These are phyloP conservation scores for Citrus glauca DNA, from an alignment of 345 rosid species.

Conservation along the genomic window DNA sequence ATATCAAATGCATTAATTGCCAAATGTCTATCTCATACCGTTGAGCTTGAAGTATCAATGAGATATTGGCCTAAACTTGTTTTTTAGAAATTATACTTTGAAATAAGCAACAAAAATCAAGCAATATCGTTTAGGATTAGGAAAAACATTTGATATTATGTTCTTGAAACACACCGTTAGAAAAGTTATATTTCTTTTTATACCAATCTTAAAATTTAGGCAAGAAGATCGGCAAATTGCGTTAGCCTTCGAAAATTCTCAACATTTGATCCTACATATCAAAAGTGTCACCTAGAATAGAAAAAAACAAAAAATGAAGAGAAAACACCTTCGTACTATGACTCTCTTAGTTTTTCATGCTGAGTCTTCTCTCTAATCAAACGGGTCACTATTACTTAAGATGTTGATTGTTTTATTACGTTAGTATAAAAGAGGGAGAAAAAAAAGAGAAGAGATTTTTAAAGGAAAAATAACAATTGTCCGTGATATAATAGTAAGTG, in stretches of 20 bases:
- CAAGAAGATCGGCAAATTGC: neutral
- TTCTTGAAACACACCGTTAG: neutral
- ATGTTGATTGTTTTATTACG: no score
- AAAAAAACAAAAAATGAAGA: no score
- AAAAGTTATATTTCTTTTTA: neutral
- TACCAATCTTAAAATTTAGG: neutral
- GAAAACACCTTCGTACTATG: no score
- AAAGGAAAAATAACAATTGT: neutral
- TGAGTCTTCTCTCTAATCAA: neutral
- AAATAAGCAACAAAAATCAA: neutral
- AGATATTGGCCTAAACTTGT: neutral
- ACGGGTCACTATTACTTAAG: neutral
- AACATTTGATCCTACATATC: neutral
- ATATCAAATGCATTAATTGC: neutral
- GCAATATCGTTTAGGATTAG: neutral
- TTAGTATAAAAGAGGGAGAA: no score
- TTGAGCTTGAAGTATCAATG: neutral
- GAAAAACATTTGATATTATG: neutral
- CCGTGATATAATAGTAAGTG: neutral
- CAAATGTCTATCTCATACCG: neutral
- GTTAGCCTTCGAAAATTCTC: neutral
- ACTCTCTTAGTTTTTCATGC: neutral
- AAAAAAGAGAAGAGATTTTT: neutral
- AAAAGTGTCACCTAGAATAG: neutral
- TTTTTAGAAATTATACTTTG: neutral